Base-by-base conservation (phyloP, 306 rosid genomes). In the Vachellia collinsii region DNA sequence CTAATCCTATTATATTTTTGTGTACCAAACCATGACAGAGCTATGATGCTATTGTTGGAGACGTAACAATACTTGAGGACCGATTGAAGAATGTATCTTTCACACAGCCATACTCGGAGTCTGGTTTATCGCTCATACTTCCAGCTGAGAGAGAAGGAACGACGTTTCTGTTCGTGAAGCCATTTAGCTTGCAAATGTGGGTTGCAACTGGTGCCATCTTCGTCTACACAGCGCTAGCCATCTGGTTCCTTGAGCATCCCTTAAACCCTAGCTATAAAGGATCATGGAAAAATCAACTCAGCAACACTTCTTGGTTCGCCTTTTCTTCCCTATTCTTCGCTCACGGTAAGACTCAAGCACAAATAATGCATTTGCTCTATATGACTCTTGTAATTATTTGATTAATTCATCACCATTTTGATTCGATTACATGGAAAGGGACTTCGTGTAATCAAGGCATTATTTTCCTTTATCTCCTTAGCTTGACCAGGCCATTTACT, bases 231-330 rank as follows among this genome's bases (percentile, higher is more conserved):
- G 76, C 84, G 91, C 34, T 88, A 5, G 17, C 71, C 54, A 64
- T 90, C 16, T 92, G 94, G 93, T 90, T 87, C 80, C 58, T 92
- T 72, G 97, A 92, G 84, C 91, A 88, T 77, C 81, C 53, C 7
- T 68, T 83, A 14, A 90, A 92, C 72, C 84, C 87, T 9, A 87
- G 83, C 34, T 92, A 88, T 47, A 58, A 83, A 11, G 97, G 94
- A 77, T 47, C 97, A 10, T 39, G 80, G 91, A 86, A 80, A 79
- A 61, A 50, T 2, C 97, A 92, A 83, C 83, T 92, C 71, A 83
- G 87, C 83, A 87, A 81, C 79, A 65, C 90, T 36, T n/a, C 83
- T 66, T 92, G 90, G 97, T 92, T 92, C 80, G 86, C 89, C 42
- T 90, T 90, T 84, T n/a, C 89, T 75, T 79, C 94, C 82, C 83